Evolutionary conservation across 805 yeast species (phyloP).

Genomic region (Kuraishia hungarica): DNA sequence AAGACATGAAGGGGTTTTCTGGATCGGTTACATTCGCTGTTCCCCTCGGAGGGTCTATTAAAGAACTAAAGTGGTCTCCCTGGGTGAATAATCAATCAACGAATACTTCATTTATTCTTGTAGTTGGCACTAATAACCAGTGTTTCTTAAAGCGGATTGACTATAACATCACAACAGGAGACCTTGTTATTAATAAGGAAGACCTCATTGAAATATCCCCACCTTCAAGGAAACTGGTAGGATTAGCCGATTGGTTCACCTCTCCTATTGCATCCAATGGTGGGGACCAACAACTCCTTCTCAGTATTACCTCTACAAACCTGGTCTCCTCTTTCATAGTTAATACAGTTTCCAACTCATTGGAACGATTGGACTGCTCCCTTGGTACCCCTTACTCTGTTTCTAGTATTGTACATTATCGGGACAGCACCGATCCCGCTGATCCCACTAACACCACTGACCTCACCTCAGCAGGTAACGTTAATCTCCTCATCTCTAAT

Average conservation of each 20-base stretch:
- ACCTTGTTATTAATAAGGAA: not conserved
- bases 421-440: no score
- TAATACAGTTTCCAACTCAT: not conserved
- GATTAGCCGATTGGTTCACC: not conserved
- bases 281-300: not conserved
- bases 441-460: no score
- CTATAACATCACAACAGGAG: not conserved
- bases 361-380: not conserved
- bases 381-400: not conserved
- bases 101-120: not conserved
- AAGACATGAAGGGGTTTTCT: not conserved
- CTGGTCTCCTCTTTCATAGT: not conserved
- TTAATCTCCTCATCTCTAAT: not conserved
- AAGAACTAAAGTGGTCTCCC: constrained; percentile 5
- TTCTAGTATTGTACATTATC: not conserved
- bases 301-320: not conserved
- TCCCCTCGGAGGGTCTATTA: not conserved
- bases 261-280: not conserved
- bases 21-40: not conserved
- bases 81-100: constrained; percentile 2
- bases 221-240: not conserved
- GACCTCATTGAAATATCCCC: not conserved
- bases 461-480: no score
- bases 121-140: not conserved
- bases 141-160: not conserved